These are phyloP conservation scores for Geotrichum cucujoidarum DNA, from an alignment of 1,139 yeast species.

Conservation along the genomic window DNA sequence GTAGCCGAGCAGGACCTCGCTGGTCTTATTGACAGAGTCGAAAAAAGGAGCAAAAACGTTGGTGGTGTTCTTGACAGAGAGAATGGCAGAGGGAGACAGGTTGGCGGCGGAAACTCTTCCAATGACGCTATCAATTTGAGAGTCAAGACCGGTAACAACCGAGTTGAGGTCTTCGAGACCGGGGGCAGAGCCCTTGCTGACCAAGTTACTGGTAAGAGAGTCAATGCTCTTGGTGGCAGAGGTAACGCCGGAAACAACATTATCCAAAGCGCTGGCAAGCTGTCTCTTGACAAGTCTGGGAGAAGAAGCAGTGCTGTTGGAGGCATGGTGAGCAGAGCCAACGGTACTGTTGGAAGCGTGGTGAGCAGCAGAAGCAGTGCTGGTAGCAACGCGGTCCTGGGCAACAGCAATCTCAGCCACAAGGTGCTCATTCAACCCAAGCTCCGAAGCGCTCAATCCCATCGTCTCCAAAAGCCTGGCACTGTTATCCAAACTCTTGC, in stretches of 20 bases:
- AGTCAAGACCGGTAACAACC: constrained; percentile 33
- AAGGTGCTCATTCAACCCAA: constrained; percentile 4
- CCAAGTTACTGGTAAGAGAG: constrained; percentile 26
- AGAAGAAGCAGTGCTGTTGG: not conserved
- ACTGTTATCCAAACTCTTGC: constrained; percentile 15
- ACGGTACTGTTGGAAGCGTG: not conserved
- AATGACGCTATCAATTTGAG: constrained; percentile 34
- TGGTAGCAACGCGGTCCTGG: constrained; percentile 3
- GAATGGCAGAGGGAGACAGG: constrained; percentile 29
- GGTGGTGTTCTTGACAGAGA: constrained; percentile 26
- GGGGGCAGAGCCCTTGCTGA: constrained; percentile 27
- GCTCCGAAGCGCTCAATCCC: constrained; percentile 7
- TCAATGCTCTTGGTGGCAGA: constrained; percentile 28
- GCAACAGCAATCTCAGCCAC: constrained; percentile 4
- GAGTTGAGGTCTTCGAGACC: constrained; percentile 28
- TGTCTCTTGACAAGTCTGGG: too few relatives aligned
- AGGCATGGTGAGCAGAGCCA: not conserved
- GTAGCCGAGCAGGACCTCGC: constrained; percentile 31
- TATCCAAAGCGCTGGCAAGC: constrained; percentile 11
- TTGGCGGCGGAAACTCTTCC: constrained; percentile 27
- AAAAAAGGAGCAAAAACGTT: constrained; percentile 30
- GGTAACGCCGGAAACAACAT: constrained; percentile 21
- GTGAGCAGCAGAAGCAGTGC: constrained; percentile 1
- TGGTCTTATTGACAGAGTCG: constrained; percentile 35
- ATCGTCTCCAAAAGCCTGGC: constrained; percentile 6